Evolutionary conservation across 163 green algal species (phyloP), one percentile per base, ranked within the genome.

Genomic region (Volvox carteri): DNA sequence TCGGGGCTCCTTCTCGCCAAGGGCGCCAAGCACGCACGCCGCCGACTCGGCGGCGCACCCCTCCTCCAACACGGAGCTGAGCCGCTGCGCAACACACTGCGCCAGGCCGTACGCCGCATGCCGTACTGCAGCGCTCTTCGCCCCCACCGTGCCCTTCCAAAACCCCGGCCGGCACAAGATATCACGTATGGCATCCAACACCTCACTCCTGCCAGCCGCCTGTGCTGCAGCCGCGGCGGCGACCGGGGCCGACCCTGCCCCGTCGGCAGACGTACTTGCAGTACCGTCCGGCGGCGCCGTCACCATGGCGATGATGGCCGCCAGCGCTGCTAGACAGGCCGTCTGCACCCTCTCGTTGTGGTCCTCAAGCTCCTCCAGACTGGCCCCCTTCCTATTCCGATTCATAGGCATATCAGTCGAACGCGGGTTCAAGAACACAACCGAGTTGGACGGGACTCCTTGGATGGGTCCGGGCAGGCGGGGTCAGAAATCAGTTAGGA

Each of bases 361-460:
- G 35, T 97, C 93, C 72, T 93, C 87, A 41, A 97, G 81, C 89
- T 98, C 95, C 84, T 98, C 94, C 0, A 84, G 41, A 1, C 78
- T 93, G 81, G 98, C 96, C 56, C 93, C 94, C 39, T 90, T 92
- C 42, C 21, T 21, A n/a, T n/a, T n/a, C n/a, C n/a, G n/a, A n/a
- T n/a, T n/a, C n/a, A n/a, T n/a, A n/a, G n/a, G n/a, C n/a, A n/a
- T n/a, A n/a, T n/a, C n/a, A n/a, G n/a, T n/a, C n/a, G n/a, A n/a
- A n/a, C n/a, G n/a, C n/a, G n/a, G n/a, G n/a, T n/a, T n/a, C n/a
- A n/a, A n/a, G n/a, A n/a, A n/a, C n/a, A n/a, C n/a, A n/a, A n/a
- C n/a, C n/a, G n/a, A n/a, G n/a, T n/a, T n/a, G n/a, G n/a, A n/a
- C n/a, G n/a, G n/a, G n/a, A n/a, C n/a, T n/a, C n/a, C n/a, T n/a